Percentiles rank a stretch among this genome's conserved stretches.
phyloP scores from a whole-genome alignment of 164 flowering plant genomes.

The Vitis labrusca region DNA sequence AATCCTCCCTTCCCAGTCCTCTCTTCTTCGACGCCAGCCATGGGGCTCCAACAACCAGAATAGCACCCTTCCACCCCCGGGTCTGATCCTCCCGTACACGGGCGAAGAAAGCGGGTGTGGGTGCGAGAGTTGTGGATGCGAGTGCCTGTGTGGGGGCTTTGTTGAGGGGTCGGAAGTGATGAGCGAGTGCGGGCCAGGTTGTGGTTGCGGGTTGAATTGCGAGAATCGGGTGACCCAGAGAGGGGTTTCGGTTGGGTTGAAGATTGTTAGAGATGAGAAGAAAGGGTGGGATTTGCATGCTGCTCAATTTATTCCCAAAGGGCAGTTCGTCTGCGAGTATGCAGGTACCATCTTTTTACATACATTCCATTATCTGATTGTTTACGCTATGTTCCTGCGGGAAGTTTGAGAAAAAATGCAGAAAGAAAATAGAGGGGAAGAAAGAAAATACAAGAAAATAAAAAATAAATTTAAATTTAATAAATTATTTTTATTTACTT shows the following conservation, averaged over 20 bases:
- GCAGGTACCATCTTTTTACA: slow-evolving; percentile 46
- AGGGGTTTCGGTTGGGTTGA: slow-evolving; percentile 58
- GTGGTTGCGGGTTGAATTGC: slow-evolving; percentile 63
- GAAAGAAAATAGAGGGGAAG: no score
- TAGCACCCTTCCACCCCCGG: not conserved
- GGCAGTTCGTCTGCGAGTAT: slow-evolving; percentile 80
- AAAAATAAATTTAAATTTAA: no score
- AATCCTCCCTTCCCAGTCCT: slow-evolving; percentile 22
- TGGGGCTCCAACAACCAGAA: slow-evolving; percentile 49
- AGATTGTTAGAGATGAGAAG: slow-evolving; percentile 48
- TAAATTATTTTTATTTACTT: no score
- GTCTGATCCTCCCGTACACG: not conserved
- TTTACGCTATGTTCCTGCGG: no score
- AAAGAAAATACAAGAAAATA: no score
- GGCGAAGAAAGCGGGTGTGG: slow-evolving; percentile 40
- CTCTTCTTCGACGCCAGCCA: slow-evolving; percentile 28
- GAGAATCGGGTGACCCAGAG: slow-evolving; percentile 61
- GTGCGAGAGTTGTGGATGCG: slow-evolving; percentile 35
- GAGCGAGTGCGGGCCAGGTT: slow-evolving; percentile 75
- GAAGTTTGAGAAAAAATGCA: no score
- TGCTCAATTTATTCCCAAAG: slow-evolving; percentile 46
- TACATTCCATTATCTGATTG: no score
- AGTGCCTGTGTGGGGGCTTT: slow-evolving; percentile 39
- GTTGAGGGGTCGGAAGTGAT: slow-evolving; percentile 21
- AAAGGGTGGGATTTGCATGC: slow-evolving; percentile 91